These are phyloP conservation scores for Flaveria linearis DNA, from an alignment of 129 eudicot species.

Conservation along the genomic window DNA sequence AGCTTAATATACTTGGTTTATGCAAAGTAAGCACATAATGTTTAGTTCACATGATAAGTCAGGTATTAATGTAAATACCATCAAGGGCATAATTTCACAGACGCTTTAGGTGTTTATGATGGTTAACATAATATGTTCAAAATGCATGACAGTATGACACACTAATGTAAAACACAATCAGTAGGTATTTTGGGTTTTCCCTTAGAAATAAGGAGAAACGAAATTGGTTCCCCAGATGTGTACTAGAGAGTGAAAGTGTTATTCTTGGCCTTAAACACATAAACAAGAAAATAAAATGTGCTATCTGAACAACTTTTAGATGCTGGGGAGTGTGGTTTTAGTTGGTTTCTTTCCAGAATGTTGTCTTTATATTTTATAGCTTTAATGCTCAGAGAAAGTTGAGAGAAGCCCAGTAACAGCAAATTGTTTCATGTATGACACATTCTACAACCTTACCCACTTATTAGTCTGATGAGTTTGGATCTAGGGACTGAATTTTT, in stretches of 20 bases:
- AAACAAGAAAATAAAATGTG: not conserved
- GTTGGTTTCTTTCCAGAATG: not conserved
- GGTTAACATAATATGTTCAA: not conserved
- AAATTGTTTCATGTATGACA: not conserved
- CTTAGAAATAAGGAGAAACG: not conserved
- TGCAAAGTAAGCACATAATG: not conserved
- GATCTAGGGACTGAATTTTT: not conserved
- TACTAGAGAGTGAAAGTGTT: not conserved
- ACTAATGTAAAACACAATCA: not conserved
- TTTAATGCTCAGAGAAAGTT: not conserved
- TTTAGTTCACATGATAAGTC: constrained; percentile 4
- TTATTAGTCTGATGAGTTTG: not conserved
- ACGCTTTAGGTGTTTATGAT: not conserved
- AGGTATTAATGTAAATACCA: not conserved
- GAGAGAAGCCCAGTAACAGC: not conserved
- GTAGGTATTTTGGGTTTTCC: not conserved
- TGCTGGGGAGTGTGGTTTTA: not conserved
- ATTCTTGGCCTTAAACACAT: constrained; percentile 7
- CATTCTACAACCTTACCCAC: not conserved
- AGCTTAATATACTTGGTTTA: not conserved
- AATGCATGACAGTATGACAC: not conserved
- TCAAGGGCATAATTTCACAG: constrained; percentile 5
- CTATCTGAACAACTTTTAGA: not conserved
- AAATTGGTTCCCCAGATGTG: not conserved
- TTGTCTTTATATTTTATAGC: not conserved